phyloP scores from a whole-genome alignment of 2,329 filamentous ascomycete species.

The Lachnellula cervina region DNA sequence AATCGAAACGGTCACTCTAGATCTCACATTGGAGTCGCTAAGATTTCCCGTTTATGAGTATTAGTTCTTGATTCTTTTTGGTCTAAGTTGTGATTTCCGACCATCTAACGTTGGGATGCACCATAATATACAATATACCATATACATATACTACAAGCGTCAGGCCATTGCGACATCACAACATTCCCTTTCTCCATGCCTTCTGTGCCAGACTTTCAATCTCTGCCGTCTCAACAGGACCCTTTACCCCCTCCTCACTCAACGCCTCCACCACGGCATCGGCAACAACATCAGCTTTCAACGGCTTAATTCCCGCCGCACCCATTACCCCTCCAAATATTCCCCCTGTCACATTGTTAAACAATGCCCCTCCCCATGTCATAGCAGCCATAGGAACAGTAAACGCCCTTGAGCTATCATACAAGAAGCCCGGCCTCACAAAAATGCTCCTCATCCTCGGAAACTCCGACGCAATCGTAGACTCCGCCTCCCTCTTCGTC shows the following conservation, averaged over 20 bases:
- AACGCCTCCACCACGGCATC: conserved; percentile 88
- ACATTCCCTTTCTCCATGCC: conserved; percentile 86
- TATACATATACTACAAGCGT: background rate
- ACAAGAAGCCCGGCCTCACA: conserved; percentile 81
- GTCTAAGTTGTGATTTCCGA: background rate
- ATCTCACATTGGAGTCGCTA: too few species aligned
- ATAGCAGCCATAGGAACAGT: conserved; percentile 81
- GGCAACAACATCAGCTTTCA: conserved; percentile 82
- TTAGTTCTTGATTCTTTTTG: background rate
- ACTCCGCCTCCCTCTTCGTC: conserved; percentile 89
- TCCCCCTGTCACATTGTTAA: conserved; percentile 75
- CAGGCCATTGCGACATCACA: conserved; percentile 33
- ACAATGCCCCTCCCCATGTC: conserved; percentile 66
- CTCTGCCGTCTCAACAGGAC: conserved; percentile 70
- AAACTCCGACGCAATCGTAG: conserved; percentile 65
- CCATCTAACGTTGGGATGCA: conserved; percentile 5
- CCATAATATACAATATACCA: too few species aligned
- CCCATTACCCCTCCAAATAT: conserved; percentile 74
- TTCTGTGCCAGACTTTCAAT: conserved; percentile 78
- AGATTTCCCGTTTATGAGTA: background rate
- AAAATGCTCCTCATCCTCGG: conserved; percentile 75
- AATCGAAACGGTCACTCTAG: background rate
- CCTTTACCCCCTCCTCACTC: conserved; percentile 65
- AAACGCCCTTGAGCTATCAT: conserved; percentile 73
- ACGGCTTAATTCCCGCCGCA: conserved; percentile 75